Base-by-base conservation (phyloP, 176 grass and related monocot genomes). In the Panicum miliaceum region DNA sequence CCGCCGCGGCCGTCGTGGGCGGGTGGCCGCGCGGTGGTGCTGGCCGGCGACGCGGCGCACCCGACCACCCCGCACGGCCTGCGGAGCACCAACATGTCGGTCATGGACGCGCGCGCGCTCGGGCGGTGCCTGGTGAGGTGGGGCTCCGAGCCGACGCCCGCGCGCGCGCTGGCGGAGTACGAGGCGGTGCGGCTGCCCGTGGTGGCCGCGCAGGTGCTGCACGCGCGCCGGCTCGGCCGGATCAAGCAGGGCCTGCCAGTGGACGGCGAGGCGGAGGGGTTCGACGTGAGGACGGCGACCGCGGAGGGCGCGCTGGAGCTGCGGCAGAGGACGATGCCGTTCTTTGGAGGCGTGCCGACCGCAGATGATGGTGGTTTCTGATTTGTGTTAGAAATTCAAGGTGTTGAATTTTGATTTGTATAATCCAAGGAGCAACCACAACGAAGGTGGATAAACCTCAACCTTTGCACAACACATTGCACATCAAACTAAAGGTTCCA, bases 1-100 rank as follows among this genome's bases (percentile, higher is more conserved):
- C 91, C 83, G 7, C 40, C 83, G 7, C 40, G 59, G 71, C 60
- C 95, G 38, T 84, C 89, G 36, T 95, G 89, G 89, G 80, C 81
- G 23, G 75, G 32, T 20, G 87, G 87, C 46, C 85, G 87, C 71
- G 89, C 29, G 29, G 29, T 94, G 35, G 91, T 35, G 26, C 71
- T 94, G 0, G 80, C 89, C 23, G 96, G 96, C 52, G 96, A 98
- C 59, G 96, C 96, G 16, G 93, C 93, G 26, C 96, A 98, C 68
- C 92, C 96, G 40, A 98, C 96, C 52, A 98, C 92, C 10, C 96
- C 91, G 14, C 92, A 95, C 77, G 93, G 91, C 12, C 65, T 92
- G 80, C 77, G 92, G 71, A 98, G 96, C 89, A 98, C 96, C 56
- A 98, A 98, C 85, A 98, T 93, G 96, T 98, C 96, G 6, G 71